phyloP scores from a whole-genome alignment of 352 stramenopile genomes.

The Albugo laibachii region DNA sequence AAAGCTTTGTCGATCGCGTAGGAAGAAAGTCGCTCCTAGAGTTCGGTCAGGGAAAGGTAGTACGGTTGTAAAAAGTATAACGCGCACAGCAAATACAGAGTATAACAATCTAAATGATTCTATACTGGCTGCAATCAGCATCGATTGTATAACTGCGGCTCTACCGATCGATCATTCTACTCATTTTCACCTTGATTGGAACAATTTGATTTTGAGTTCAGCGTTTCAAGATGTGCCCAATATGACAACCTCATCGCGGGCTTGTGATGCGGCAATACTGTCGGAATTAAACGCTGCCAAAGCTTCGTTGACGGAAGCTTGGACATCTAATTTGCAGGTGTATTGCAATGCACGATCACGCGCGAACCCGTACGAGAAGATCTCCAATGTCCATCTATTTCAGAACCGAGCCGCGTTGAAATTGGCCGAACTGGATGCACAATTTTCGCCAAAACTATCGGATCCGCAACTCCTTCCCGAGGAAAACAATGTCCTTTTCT shows the following conservation, averaged over 20 bases:
- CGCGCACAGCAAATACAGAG: too few species aligned
- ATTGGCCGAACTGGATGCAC: background rate
- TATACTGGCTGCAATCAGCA: too few species aligned
- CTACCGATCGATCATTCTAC: too few species aligned
- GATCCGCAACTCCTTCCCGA: background rate
- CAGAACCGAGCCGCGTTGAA: background rate
- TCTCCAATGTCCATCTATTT: background rate
- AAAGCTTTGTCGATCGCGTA: too few species aligned
- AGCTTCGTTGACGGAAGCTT: background rate
- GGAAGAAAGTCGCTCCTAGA: too few species aligned
- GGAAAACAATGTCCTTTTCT: background rate
- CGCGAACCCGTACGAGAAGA: conserved; percentile 1
- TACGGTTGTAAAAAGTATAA: too few species aligned
- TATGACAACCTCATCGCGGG: background rate
- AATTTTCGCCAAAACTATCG: background rate
- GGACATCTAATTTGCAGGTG: background rate
- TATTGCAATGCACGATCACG: background rate
- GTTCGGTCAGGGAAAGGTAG: too few species aligned
- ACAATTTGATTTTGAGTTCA: too few species aligned
- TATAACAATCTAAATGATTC: too few species aligned
- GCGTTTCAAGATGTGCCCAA: background rate
- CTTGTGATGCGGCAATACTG: background rate
- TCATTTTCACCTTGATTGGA: too few species aligned
- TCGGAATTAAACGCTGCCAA: background rate
- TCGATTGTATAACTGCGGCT: too few species aligned